Conservation (phyloP, 805 yeast species). For the Nakazawaea holstii region DNA sequence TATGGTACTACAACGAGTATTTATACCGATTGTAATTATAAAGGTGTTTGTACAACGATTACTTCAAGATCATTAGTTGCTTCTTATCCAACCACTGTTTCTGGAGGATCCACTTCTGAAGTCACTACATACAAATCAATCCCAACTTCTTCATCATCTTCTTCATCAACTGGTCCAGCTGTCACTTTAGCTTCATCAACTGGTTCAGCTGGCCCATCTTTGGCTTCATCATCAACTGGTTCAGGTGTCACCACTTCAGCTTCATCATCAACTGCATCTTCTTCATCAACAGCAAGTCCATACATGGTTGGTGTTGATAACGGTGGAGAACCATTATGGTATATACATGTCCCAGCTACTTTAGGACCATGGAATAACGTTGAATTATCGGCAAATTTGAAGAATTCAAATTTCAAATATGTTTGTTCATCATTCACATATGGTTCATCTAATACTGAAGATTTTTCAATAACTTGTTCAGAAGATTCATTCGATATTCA, state of each 20-base stretch:
- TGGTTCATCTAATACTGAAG: background rate
- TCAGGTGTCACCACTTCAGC: background rate
- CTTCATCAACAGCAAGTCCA: constrained; percentile 8
- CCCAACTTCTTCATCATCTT: constrained; percentile 6
- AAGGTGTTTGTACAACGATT: constrained; percentile 15
- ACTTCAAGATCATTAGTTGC: constrained; percentile 21
- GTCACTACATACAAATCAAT: constrained; percentile 18
- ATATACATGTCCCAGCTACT: constrained; percentile 7
- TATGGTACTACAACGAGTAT: constrained; percentile 6
- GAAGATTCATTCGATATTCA: constrained; percentile 7
- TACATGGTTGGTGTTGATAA: constrained; percentile 5
- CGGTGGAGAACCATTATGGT: constrained; percentile 10
- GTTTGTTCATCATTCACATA: constrained; percentile 9
- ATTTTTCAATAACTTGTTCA: constrained; percentile 8
- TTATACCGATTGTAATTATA: constrained; percentile 10
- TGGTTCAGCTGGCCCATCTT: background rate
- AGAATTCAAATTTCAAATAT: constrained; percentile 1
- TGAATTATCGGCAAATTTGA: background rate
- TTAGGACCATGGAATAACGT: constrained; percentile 6
- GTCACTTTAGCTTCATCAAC: constrained; percentile 1
- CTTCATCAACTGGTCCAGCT: background rate
- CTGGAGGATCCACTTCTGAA: constrained; percentile 15
- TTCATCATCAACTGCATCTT: constrained; percentile 7
- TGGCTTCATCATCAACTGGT: constrained; percentile 6
- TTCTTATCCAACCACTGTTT: constrained; percentile 19